A percentile compares a stretch with the other conserved stretches of the same genome.
Evolutionary conservation across 768 basidiomycete species (phyloP).

Genomic region (Russula griseocarnosa): DNA sequence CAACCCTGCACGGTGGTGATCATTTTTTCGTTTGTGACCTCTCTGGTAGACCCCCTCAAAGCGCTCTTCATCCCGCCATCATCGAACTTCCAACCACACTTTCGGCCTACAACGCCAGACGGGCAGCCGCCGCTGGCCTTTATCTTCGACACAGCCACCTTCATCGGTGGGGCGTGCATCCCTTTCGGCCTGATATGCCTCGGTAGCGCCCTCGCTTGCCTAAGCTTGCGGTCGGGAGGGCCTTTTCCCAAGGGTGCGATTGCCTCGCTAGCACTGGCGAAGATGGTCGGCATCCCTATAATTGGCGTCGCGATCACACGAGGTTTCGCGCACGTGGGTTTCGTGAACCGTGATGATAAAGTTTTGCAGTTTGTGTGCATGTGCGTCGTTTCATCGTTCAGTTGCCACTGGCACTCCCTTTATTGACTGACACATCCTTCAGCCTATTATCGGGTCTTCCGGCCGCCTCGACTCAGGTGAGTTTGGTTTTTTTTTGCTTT

Average conservation of each 20-base stretch:
- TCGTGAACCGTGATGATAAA: constrained; percentile 51
- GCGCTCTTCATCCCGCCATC: constrained; percentile 53
- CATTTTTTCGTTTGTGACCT: constrained; percentile 50
- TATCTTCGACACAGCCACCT: constrained; percentile 51
- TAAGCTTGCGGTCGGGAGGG: constrained; percentile 46
- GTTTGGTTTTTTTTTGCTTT: not conserved
- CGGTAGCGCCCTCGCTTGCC: constrained; percentile 57
- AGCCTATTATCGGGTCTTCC: constrained; percentile 28
- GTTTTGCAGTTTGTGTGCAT: constrained; percentile 66
- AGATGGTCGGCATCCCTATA: constrained; percentile 55
- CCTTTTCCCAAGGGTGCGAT: constrained; percentile 55
- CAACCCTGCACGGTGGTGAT: constrained; percentile 53
- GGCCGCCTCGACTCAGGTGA: constrained; percentile 24
- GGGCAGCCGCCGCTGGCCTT: constrained; percentile 64
- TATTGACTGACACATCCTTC: constrained; percentile 43
- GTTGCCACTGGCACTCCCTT: constrained; percentile 35
- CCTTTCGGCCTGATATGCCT: constrained; percentile 60
- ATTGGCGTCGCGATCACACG: constrained; percentile 54
- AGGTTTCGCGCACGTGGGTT: constrained; percentile 43
- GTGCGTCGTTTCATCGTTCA: constrained; percentile 44
- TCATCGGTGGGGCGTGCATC: constrained; percentile 60
- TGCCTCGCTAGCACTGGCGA: constrained; percentile 46
- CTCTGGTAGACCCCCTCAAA: constrained; percentile 54
- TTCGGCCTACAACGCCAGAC: constrained; percentile 47
- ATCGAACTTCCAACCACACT: constrained; percentile 40